Percentiles rank a stretch among this genome's conserved stretches.
Conservation (phyloP, 2,329 filamentous ascomycete genomes). For the Aphanocladium album region DNA sequence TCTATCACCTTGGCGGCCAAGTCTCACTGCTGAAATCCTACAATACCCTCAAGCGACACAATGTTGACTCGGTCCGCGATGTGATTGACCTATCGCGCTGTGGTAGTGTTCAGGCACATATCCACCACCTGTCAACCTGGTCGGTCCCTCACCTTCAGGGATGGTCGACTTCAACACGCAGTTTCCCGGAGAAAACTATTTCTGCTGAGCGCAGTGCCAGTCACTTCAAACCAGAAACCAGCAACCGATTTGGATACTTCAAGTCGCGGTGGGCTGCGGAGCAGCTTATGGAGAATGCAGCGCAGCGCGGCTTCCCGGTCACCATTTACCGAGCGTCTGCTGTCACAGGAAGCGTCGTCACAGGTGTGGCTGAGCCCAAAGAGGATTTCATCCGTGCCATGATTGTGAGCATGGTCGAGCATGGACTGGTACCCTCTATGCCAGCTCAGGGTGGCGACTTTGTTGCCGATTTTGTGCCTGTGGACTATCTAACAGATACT, state of each 20-base stretch:
- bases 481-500: background rate
- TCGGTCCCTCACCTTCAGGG: slow-evolving; percentile 22
- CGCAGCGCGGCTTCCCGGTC: slow-evolving; percentile 21
- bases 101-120: slow-evolving; percentile 5
- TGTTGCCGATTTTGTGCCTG: background rate
- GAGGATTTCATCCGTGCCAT: background rate
- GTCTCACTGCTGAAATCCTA: slow-evolving; percentile 24
- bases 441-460: background rate
- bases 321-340: slow-evolving; percentile 16
- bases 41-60: slow-evolving; percentile 18
- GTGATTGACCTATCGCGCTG: slow-evolving; percentile 19
- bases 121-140: slow-evolving; percentile 23
- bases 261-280: slow-evolving; percentile 24
- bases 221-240: slow-evolving; percentile 18
- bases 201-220: slow-evolving; percentile 4
- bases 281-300: slow-evolving; percentile 21
- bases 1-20: slow-evolving; percentile 23
- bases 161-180: slow-evolving; percentile 18
- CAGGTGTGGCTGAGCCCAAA: background rate
- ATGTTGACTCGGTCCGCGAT: slow-evolving; percentile 20
- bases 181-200: slow-evolving; percentile 15
- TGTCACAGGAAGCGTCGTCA: slow-evolving; percentile 1
- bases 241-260: slow-evolving; percentile 23
- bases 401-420: background rate
- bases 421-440: background rate